Base-by-base conservation (phyloP, 192 early-diverging fungal species). In the Umbelopsis isabellina region DNA sequence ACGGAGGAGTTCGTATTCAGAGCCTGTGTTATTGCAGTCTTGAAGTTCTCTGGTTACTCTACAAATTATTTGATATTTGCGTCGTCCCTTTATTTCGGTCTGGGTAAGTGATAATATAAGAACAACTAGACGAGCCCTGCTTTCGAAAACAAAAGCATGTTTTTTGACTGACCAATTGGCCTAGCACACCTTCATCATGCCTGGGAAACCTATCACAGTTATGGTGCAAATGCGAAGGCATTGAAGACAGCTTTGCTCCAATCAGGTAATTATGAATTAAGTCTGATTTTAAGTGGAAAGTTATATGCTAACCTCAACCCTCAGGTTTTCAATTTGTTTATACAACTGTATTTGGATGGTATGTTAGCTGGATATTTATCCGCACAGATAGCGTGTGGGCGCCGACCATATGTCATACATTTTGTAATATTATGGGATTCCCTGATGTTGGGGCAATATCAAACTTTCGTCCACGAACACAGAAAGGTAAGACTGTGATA, bases 261-360 rank as follows among this genome's bases (percentile, higher is more conserved):
- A 3, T 73, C 82, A 4, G 25, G 78, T 80, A 75, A 70, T 37
- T 10, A 23, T 13, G 16, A 55, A 2, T 20, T 49, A 37, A 21
- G 4, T 46, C 2, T 25, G 18, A 25, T 69, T 22, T 13, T 4
- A 2, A 49, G 2, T 18, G 8, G 5, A 21, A 20, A 25, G 18
- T n/a, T 13, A 21, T 47, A 30, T 33, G 7, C 37, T 18, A 7
- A 41, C 10, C 1, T 41, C 37, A 41, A 6, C 10, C 37, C 37
- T 46, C 53, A 82, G 84, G 72, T 0, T 90, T 90, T 48, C 91
- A 93, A 65, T 86, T 95, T 49, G 37, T 66, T 0, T 95, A 92
- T 74, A 95, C 92, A 1, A 89, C 84, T 4, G 20, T 93, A 5
- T 95, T 93, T 82, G 93, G 93, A 20, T 93, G 90, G 90, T 92